A percentile compares a stretch with the other conserved stretches of the same genome.
These are phyloP conservation scores for Epichloe festucae DNA, from an alignment of 2,329 filamentous ascomycete species.

Conservation along the genomic window DNA sequence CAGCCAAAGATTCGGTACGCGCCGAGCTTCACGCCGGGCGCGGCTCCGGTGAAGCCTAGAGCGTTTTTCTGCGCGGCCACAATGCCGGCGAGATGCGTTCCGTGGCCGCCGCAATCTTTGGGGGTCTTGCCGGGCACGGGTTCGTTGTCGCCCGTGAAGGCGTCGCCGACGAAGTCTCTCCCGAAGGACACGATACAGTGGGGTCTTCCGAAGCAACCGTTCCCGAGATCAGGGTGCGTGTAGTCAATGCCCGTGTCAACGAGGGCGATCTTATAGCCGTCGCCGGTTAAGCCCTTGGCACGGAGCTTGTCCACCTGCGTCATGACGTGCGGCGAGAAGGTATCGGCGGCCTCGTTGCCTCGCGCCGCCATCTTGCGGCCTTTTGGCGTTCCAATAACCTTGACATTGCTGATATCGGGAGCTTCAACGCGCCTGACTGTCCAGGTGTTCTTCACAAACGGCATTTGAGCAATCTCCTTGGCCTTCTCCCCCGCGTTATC, in stretches of 20 bases:
- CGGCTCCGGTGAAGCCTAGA: conserved; percentile 25
- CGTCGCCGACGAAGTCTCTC: conserved; percentile 29
- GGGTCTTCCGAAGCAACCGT: conserved; percentile 29
- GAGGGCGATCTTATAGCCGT: conserved; percentile 39
- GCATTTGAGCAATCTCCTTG: conserved; percentile 25
- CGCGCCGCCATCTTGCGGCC: conserved; percentile 8
- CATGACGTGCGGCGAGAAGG: conserved; percentile 37
- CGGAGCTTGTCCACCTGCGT: conserved; percentile 42
- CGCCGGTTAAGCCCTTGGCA: conserved; percentile 34
- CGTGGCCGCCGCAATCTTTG: conserved; percentile 27
- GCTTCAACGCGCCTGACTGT: conserved; percentile 31
- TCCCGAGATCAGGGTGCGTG: conserved; percentile 45
- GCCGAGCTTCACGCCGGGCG: conserved; percentile 25
- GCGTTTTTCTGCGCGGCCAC: conserved; percentile 26
- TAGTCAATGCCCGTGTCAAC: conserved; percentile 48
- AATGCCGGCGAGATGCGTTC: conserved; percentile 31
- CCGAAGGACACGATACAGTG: conserved; percentile 29
- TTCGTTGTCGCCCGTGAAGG: conserved; percentile 13
- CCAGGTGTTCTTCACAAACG: conserved; percentile 35
- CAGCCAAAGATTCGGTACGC: conserved; percentile 26
- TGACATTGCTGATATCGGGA: conserved; percentile 28
- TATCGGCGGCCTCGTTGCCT: conserved; percentile 15
- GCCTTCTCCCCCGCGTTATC: conserved; percentile 30
- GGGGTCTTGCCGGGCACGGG: conserved; percentile 26
- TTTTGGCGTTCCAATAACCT: conserved; percentile 23